Conservation (phyloP, 495 filamentous ascomycete species). For the Amphirosellinia nigrospora region DNA sequence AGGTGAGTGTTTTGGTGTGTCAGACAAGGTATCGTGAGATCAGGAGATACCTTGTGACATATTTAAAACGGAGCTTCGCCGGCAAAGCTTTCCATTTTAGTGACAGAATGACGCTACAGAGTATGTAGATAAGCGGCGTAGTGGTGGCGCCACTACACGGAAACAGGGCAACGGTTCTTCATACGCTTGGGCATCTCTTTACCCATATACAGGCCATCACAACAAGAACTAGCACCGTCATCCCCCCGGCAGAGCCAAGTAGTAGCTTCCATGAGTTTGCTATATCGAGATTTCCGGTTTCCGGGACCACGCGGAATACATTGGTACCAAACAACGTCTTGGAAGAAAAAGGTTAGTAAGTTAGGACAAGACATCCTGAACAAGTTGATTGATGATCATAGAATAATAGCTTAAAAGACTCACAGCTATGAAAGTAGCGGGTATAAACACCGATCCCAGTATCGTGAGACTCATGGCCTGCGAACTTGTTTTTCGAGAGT, state of each 20-base stretch:
- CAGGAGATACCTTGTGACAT: too few species aligned
- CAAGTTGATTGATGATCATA: neutral
- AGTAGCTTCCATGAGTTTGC: neutral
- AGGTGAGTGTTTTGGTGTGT: too few species aligned
- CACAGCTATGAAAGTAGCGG: neutral
- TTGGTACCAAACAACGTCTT: neutral
- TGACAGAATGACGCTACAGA: too few species aligned
- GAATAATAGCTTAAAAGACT: neutral
- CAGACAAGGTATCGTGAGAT: too few species aligned
- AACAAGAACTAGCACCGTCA: neutral
- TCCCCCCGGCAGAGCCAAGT: neutral
- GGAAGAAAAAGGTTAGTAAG: neutral
- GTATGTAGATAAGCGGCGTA: too few species aligned
- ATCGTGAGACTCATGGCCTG: neutral
- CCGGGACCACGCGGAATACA: neutral
- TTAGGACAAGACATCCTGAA: neutral
- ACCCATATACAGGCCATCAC: neutral
- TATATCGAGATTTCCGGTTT: neutral
- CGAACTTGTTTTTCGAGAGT: constrained; percentile 2
- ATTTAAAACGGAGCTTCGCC: too few species aligned
- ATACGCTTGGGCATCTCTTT: neutral
- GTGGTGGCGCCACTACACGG: too few species aligned
- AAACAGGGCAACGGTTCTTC: neutral
- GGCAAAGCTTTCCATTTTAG: too few species aligned
- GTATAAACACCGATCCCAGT: neutral